A percentile compares a stretch with the other conserved stretches of the same genome.
phyloP scores from a whole-genome alignment of 2,329 filamentous ascomycete genomes.

The Arthrobotrys musiformis region DNA sequence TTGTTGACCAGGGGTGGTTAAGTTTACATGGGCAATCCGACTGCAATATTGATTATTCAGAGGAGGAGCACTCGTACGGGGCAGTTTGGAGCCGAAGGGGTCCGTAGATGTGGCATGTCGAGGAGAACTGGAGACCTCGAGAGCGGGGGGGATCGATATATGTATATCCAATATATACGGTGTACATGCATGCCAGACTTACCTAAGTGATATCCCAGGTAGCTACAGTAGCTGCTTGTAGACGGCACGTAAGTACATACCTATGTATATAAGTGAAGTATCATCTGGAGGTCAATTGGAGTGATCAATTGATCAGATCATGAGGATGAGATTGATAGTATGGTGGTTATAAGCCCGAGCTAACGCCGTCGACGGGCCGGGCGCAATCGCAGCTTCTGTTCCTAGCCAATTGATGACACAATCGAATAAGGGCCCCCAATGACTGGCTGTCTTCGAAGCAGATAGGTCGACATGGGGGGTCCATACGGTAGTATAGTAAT shows the following conservation, averaged over 20 bases:
- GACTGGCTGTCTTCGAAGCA: not conserved
- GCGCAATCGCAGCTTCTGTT: conserved; percentile 11
- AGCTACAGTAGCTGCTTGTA: too few relatives aligned
- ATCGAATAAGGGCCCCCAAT: not conserved
- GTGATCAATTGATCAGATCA: not conserved
- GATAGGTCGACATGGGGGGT: not conserved
- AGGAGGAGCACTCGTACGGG: not conserved
- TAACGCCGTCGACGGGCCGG: not conserved
- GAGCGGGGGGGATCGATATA: not conserved
- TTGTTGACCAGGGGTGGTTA: not conserved
- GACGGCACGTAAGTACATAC: too few relatives aligned
- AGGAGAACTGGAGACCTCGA: conserved; percentile 1
- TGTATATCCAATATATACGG: not conserved
- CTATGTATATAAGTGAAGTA: not conserved
- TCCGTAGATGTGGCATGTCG: not conserved
- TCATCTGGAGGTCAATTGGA: conserved; percentile 2
- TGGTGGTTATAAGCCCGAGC: not conserved
- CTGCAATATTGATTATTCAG: not conserved
- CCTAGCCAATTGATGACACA: conserved; percentile 8
- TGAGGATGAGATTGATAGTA: not conserved
- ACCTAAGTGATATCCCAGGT: too few relatives aligned
- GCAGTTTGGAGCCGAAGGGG: not conserved
- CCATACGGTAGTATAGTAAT: not conserved
- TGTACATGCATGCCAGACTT: not conserved
- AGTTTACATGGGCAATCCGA: not conserved